Base-by-base conservation (phyloP, 78 protist species). In the Polysphondylium violaceum region DNA sequence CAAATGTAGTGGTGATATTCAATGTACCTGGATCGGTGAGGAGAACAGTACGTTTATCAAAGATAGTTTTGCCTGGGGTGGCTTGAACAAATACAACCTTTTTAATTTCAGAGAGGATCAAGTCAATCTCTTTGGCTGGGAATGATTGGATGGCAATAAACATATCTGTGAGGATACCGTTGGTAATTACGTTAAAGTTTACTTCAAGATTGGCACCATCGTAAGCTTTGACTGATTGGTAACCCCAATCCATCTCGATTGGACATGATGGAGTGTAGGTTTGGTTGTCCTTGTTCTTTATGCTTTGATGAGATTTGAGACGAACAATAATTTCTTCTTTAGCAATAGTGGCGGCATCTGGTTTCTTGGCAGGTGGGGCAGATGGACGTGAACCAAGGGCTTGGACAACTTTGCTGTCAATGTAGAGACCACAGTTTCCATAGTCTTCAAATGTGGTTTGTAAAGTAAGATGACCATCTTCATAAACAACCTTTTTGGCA, bases 401-500 rank as follows among this genome's bases (percentile, higher is more conserved):
- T 69, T 83, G 91, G 17, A 83, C 50, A 2, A 83, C 79, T 31
- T 83, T 83, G 11, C 65, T 29, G 36, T 78, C 88, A 17, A 78
- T 64, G n/a, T 78, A 78, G 23, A 78, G 51, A 33, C 71, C 88
- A 64, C 88, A 78, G 36, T 78, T 78, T 36, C 88, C 88, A 64
- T 64, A 69, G 31, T 83, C 91, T 59, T 83, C 91, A 27, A 83
- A 83, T n/a, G 58, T 69, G 14, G 91, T 83, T 58, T 83, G 91
- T 27, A 83, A n/a, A 12, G 68, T 83, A n/a, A 83, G 36, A 58
- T 83, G 91, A n/a, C 91, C 91, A 41, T 83, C 91, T 69, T 83
- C 91, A 27, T 83, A 83, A 43, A 83, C 56, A 12, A 83, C 79
- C 35, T 83, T 83, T 44, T 83, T 83, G 19, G 43, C 50, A 17